Conservation (phyloP, 2,329 filamentous ascomycete species). For the Mollisia scopiformis region DNA sequence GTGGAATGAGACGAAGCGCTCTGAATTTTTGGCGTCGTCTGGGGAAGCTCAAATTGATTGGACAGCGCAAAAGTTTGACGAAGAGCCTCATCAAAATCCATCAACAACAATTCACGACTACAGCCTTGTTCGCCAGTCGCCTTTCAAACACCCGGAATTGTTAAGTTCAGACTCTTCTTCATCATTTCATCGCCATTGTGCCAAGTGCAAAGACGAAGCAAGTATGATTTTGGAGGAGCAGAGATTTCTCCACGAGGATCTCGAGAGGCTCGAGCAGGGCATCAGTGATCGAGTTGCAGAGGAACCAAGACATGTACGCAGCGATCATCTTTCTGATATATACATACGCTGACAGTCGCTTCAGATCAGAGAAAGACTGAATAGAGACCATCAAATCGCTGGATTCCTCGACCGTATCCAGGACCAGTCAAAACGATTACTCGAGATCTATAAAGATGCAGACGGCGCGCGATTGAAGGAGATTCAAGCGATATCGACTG, state of each 20-base stretch:
- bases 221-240: conserved; percentile 89
- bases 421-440: conserved; percentile 77
- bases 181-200: no score
- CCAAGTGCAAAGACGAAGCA: conserved; percentile 6
- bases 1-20: conserved; percentile 12
- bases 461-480: conserved; percentile 75
- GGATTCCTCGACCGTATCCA: conserved; percentile 88
- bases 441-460: conserved; percentile 83
- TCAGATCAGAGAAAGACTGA: conserved; percentile 84
- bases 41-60: conserved; percentile 25
- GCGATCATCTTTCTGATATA: background rate
- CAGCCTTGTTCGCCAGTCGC: background rate
- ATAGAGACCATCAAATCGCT: conserved; percentile 88
- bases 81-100: conserved; percentile 2
- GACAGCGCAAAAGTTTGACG: conserved; percentile 22
- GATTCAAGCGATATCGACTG: conserved; percentile 80
- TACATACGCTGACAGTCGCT: conserved; percentile 18
- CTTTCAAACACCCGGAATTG: no score
- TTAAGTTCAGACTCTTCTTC: no score
- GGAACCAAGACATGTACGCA: conserved; percentile 80
- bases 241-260: conserved; percentile 90
- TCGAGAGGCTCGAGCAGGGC: conserved; percentile 93
- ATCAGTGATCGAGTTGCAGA: conserved; percentile 87
- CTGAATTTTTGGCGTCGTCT: conserved; percentile 21
- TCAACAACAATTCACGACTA: background rate